Percentiles rank a stretch among this genome's conserved stretches.
phyloP scores from a whole-genome alignment of 2,329 filamentous ascomycete species.

The Xylariaceae sp. region DNA sequence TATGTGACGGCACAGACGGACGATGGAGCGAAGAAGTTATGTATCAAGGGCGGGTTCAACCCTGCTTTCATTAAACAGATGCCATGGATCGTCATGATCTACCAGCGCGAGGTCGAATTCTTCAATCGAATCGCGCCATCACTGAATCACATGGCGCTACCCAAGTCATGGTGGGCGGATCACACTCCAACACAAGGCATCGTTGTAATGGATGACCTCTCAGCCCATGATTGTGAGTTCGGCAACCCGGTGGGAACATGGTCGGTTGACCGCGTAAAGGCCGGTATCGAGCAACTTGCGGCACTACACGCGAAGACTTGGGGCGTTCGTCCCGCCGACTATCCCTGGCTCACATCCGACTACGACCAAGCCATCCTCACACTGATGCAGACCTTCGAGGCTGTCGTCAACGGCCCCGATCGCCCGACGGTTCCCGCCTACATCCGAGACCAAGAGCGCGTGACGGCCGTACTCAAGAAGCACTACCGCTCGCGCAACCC shows the following conservation, averaged over 20 bases:
- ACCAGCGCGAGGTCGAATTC: conserved; percentile 28
- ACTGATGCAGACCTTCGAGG: conserved; percentile 27
- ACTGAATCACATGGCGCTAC: conserved; percentile 22
- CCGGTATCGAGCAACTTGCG: conserved; percentile 35
- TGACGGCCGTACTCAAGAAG: conserved; percentile 31
- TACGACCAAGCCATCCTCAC: conserved; percentile 30
- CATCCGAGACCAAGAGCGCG: conserved; percentile 28
- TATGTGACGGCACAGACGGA: conserved; percentile 21
- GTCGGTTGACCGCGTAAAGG: conserved; percentile 21
- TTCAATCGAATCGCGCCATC: conserved; percentile 26
- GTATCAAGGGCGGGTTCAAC: conserved; percentile 29
- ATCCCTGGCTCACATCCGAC: conserved; percentile 32
- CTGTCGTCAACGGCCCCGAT: conserved; percentile 22
- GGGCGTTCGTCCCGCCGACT: conserved; percentile 25
- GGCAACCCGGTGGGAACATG: conserved; percentile 21
- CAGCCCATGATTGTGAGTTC: conserved; percentile 21
- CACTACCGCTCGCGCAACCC: conserved; percentile 32
- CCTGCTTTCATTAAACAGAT: conserved; percentile 24
- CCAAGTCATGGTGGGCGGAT: conserved; percentile 24
- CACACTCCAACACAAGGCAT: conserved; percentile 25
- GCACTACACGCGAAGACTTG: conserved; percentile 32
- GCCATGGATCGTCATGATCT: conserved; percentile 26
- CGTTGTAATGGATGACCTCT: conserved; percentile 28
- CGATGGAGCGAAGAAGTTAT: conserved; percentile 17
- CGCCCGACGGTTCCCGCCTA: conserved; percentile 28